Conservation (phyloP, 441 rosid genomes). For the Adansonia grandidieri region DNA sequence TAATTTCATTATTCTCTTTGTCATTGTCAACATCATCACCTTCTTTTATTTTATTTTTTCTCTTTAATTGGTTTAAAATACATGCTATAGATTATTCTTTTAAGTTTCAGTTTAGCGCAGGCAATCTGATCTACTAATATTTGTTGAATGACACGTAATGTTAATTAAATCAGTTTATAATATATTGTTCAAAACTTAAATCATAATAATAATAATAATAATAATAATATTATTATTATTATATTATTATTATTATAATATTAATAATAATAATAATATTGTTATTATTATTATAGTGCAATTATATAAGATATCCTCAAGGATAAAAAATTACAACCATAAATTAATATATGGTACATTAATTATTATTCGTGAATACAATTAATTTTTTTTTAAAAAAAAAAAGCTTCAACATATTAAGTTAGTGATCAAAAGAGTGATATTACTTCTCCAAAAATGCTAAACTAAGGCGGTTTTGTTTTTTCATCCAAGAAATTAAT, state of each 20-base stretch:
- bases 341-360: too few species aligned
- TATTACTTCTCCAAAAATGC: too few species aligned
- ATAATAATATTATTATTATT: too few species aligned
- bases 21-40: conserved; percentile 27
- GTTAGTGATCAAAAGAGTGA: background rate
- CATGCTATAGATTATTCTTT: background rate
- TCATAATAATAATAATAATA: background rate
- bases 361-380: too few species aligned
- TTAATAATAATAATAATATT: too few species aligned
- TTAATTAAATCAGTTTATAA: background rate
- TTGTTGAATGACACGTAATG: background rate
- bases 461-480: too few species aligned
- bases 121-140: background rate
- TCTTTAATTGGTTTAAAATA: background rate
- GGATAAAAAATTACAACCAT: background rate
- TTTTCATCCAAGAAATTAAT: too few species aligned
- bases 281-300: too few species aligned
- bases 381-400: too few species aligned
- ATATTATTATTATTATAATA: too few species aligned
- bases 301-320: background rate
- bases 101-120: background rate
- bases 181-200: background rate
- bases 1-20: conserved; percentile 10
- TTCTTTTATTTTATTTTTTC: conserved; percentile 8
- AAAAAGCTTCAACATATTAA: too few species aligned